Evolutionary conservation across 805 yeast species (phyloP), one percentile per base, ranked within the genome.

Genomic region (Ogataea glucozyma): DNA sequence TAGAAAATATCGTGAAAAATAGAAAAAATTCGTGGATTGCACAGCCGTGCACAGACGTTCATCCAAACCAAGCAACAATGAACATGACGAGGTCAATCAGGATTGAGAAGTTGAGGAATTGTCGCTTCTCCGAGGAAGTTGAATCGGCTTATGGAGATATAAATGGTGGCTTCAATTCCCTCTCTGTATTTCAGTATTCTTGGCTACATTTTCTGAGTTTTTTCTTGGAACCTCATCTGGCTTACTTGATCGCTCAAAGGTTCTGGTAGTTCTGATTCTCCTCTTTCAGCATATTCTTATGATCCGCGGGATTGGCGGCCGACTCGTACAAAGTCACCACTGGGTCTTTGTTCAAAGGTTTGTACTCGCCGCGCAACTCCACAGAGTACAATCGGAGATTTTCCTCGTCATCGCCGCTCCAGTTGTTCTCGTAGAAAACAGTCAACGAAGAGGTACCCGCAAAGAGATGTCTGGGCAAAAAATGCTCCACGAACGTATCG

Each of bases 281-380:
- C 18, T 53, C 47, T 13, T 43, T 35, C 13, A 57, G 61, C 33
- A 64, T 16, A 37, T 64, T 72, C 51, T 74, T 79, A 62, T 91
- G 97, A 60, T 90, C 97, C 1, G 83, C 79, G 0, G 97, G 97
- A 60, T 90, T 90, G 3, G 97, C 93, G 0, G 96, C 95, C 42
- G 89, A 78, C 64, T 91, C 98, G 62, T 90, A 91, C 16, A 86
- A 58, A 0, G 96, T 73, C 12, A 85, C 72, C 13, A 88, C 78
- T 0, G 96, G 96, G 31, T 85, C 87, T 48, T 74, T 75, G 23
- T 69, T 61, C 38, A 85, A 60, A 26, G 73, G 77, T 5, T 76
- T 70, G 46, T 63, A 74, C 49, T 79, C 85, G 1, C 98, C 98
- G 34, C 97, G 70, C 19, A 91, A 62, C 44, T 95, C 97, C 32